A percentile compares a stretch with the other conserved stretches of the same genome.
Evolutionary conservation across 2,329 filamentous ascomycete genomes (phyloP).

Genomic region (Pestalotiopsis sp.): DNA sequence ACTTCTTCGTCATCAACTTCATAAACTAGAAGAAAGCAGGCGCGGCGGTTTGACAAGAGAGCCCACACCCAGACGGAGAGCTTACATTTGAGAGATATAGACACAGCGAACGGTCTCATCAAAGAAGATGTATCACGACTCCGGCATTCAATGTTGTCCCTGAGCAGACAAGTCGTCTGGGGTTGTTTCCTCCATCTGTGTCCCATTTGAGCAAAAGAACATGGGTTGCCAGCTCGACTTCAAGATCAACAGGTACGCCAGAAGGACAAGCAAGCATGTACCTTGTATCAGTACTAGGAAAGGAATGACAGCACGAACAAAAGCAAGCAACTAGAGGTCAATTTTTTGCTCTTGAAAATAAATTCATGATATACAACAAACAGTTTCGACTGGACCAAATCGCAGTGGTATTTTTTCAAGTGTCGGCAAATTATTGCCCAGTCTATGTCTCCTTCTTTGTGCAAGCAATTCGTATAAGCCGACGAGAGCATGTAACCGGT

Average conservation of each 20-base stretch:
- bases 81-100: neutral
- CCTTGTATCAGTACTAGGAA: neutral
- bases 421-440: neutral
- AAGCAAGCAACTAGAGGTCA: neutral
- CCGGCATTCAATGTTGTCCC: neutral
- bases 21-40: conserved; percentile 76
- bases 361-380: neutral
- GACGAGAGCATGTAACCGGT: neutral
- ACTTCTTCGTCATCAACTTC: conserved; percentile 99
- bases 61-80: neutral
- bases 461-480: neutral
- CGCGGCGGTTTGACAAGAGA: neutral
- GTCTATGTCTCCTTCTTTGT: neutral
- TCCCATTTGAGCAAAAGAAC: neutral
- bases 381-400: too few relatives aligned
- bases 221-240: neutral
- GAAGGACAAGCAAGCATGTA: neutral
- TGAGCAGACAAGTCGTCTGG: neutral
- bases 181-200: neutral
- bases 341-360: neutral
- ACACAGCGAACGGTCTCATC: neutral
- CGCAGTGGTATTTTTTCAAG: conserved; percentile 21
- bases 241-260: neutral
- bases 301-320: neutral
- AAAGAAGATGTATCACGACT: neutral